phyloP scores from a whole-genome alignment of 2,329 filamentous ascomycete species.

The Mariannaea sp. region DNA sequence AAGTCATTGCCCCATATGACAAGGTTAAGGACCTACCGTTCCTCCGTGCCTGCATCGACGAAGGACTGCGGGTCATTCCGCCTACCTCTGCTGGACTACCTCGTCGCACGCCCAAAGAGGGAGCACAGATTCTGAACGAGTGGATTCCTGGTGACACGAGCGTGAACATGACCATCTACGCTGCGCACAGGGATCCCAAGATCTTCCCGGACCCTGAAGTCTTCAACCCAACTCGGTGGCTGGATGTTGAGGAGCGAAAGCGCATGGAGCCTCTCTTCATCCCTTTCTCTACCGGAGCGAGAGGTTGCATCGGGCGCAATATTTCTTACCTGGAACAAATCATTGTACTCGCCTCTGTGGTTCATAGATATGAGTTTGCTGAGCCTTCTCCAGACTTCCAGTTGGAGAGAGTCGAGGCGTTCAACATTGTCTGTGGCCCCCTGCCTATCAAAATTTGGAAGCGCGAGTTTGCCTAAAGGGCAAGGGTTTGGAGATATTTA shows the following conservation, averaged over 20 bases:
- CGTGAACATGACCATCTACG: constrained; percentile 44
- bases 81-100: constrained; percentile 36
- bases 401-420: constrained; percentile 16
- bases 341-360: constrained; percentile 46
- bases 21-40: constrained; percentile 56
- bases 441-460: constrained; percentile 26
- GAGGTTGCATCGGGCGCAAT: constrained; percentile 47
- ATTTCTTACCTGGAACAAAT: constrained; percentile 50
- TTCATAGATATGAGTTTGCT: constrained; percentile 49
- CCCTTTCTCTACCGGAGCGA: constrained; percentile 46
- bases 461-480: constrained; percentile 6
- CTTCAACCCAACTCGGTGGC: constrained; percentile 47
- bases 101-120: constrained; percentile 36
- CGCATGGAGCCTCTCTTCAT: constrained; percentile 44
- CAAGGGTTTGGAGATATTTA: not conserved
- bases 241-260: constrained; percentile 39
- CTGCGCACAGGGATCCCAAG: constrained; percentile 44
- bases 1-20: constrained; percentile 53
- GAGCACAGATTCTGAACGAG: constrained; percentile 35
- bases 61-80: constrained; percentile 43
- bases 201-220: constrained; percentile 45
- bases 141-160: constrained; percentile 43
- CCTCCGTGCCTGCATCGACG: constrained; percentile 55
- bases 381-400: constrained; percentile 13
- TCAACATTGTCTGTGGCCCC: constrained; percentile 16